Base-by-base conservation (phyloP, 139 green algal genomes). In the Trebouxia sp. region DNA sequence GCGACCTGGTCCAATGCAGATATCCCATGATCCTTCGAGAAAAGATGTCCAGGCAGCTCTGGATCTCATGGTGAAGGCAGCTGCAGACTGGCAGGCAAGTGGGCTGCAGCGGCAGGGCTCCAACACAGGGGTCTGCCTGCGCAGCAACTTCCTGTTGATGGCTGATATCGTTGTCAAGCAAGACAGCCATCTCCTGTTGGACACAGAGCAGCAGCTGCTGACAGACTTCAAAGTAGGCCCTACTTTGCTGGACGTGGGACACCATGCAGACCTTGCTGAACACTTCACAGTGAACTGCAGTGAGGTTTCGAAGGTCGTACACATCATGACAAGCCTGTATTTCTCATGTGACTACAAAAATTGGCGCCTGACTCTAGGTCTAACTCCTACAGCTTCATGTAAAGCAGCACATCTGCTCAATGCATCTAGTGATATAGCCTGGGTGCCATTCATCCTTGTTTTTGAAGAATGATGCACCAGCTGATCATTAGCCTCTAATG, bases 101-200 rank as follows among this genome's bases (percentile, higher is more conserved):
- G 24, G 37, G 3, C 17, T 69, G 22, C 62, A 82, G 58, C 78
- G 72, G 28, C 42, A 32, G 37, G 24, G n/a, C 5, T 78, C 62
- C 8, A 75, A 79, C 32, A 84, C 76, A 1, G 84, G 84, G 7
- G 79, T 79, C 10, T 79, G 78, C 12, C 82, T 90, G 80, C 79
- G 81, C 28, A 47, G 48, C 65, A 90, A 90, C 76, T 91, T 91
- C 65, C 42, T 82, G 26, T 43, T 83, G 6, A 50, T 91, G 6
- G 24, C 84, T 30, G 70, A 84, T 17, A 79, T 65, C 3, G 85
- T 91, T 74, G 15, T 75, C 51, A 39, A 79, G 47, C 50, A 87
- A 39, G 89, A 93, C 50, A 53, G 43, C 0, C 83, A 87, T 50
- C 65, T 93, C 65, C 67, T 93, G 38, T 72, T 75, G 6, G 35